Percentiles rank a stretch among this genome's conserved stretches.
phyloP scores from a whole-genome alignment of 1,284 basidiomycete genomes.

The Ganoderma multipileum region DNA sequence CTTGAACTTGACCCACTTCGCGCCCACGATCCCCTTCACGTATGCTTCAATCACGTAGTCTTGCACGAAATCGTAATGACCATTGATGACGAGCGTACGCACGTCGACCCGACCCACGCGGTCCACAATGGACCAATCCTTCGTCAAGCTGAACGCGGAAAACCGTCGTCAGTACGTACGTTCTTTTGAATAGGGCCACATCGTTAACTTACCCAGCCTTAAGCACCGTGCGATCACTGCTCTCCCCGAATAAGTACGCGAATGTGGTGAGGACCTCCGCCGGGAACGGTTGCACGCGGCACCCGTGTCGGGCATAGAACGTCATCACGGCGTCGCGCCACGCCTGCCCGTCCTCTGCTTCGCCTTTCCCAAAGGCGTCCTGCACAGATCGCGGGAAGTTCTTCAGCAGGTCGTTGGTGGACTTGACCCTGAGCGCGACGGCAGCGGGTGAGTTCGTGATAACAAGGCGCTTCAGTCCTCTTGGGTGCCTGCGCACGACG shows the following conservation, averaged over 20 bases:
- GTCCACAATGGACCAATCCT: conserved; percentile 40
- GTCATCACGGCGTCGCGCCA: conserved; percentile 33
- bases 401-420: conserved; percentile 27
- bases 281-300: conserved; percentile 34
- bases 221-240: conserved; percentile 33
- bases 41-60: conserved; percentile 35
- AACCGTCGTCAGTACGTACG: neutral
- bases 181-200: neutral
- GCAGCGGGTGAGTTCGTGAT: conserved; percentile 35
- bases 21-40: conserved; percentile 31
- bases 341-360: conserved; percentile 33
- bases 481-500: conserved; percentile 33
- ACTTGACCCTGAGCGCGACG: conserved; percentile 32
- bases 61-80: conserved; percentile 34
- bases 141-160: conserved; percentile 45
- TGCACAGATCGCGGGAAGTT: conserved; percentile 34
- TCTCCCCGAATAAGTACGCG: conserved; percentile 19
- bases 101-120: conserved; percentile 34
- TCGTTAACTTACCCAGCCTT: conserved; percentile 22
- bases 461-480: conserved; percentile 36
- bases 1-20: conserved; percentile 37
- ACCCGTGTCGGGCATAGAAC: conserved; percentile 33
- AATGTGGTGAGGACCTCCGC: conserved; percentile 30
- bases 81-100: conserved; percentile 40
- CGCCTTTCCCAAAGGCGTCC: conserved; percentile 32